Evolutionary conservation across 2,329 filamentous ascomycete genomes (phyloP).

Genomic region (Pseudogymnoascus sp.): DNA sequence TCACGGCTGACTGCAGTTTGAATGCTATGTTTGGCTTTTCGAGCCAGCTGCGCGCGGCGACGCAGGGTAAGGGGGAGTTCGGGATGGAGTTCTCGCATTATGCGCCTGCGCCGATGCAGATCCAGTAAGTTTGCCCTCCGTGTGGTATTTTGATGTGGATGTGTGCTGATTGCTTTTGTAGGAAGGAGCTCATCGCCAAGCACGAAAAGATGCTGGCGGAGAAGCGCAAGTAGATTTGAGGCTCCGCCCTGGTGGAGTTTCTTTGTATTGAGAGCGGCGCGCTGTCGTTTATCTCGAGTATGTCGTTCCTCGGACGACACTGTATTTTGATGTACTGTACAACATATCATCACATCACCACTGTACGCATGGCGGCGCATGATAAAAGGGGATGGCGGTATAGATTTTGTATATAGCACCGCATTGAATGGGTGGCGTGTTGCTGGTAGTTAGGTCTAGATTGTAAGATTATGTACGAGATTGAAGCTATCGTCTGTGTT

Average conservation of each 20-base stretch:
- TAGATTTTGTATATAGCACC: slow-evolving; percentile 11
- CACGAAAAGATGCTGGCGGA: slow-evolving; percentile 61
- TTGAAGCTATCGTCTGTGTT: not conserved
- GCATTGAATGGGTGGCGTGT: not conserved
- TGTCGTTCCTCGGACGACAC: not conserved
- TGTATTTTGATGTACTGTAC: slow-evolving; percentile 11
- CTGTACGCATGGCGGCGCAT: not conserved
- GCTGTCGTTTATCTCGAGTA: not conserved
- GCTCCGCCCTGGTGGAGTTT: not conserved
- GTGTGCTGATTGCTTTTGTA: slow-evolving; percentile 22
- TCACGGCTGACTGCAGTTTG: slow-evolving; percentile 85
- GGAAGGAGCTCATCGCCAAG: slow-evolving; percentile 61
- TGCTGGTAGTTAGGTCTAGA: slow-evolving; percentile 5
- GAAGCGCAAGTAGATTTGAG: slow-evolving; percentile 30
- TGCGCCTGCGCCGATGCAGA: slow-evolving; percentile 72
- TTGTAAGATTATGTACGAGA: slow-evolving; percentile 10
- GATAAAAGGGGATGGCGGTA: not conserved
- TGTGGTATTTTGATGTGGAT: not conserved
- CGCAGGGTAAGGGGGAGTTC: slow-evolving; percentile 97
- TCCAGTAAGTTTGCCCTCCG: slow-evolving; percentile 64
- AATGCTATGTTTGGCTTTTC: slow-evolving; percentile 99
- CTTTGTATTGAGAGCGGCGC: slow-evolving; percentile 3
- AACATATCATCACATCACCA: slow-evolving; percentile 9
- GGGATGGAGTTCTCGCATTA: slow-evolving; percentile 99
- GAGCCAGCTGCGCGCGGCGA: slow-evolving; percentile 82